Evolutionary conservation across 1,284 basidiomycete genomes (phyloP), one percentile per base, ranked within the genome.

Genomic region (Malassezia sympodialis): DNA sequence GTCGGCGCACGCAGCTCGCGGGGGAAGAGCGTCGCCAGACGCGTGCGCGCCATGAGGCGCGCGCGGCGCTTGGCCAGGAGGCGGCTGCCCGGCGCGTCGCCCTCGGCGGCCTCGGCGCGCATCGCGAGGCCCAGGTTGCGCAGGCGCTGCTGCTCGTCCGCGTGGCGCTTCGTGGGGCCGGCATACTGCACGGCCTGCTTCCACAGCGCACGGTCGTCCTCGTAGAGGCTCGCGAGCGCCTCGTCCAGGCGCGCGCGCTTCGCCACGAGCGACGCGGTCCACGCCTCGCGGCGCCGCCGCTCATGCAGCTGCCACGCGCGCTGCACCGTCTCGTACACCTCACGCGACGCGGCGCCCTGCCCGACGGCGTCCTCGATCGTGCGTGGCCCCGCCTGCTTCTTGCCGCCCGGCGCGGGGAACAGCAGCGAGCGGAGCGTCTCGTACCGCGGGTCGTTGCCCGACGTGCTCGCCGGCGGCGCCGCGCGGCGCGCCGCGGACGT

Each of bases 291-390:
- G 53, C 83, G 66, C 66, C 86, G 83, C 31, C 89, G 81, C 66
- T 83, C 81, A 77, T 86, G 83, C 19, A 96, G 80, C 51, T 85
- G 78, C 86, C 87, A 96, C 3, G 91, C 91, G 34, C 91, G 83
- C 62, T 87, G 86, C 60, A 96, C 90, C 7, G 90, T 96, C 65
- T 89, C 83, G 78, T 96, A 89, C 0, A 88, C 88, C 76, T 96
- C 90, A 21, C 60, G 59, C 19, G 64, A 62, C 0, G 52, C 63
- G 10, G 50, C 51, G 23, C 60, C 63, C 21, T 58, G 60, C 8
- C 60, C 60, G 4, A 66, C 50, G 4, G 65, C 62, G 3, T 55
- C 56, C 5, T 59, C 59, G 3, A 59, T 53, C 5, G 62, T 62
- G 35, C 54, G 52, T 8, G 53, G 43, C 19, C 44, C 41, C 11